Evolutionary conservation across 768 basidiomycete species (phyloP).

Genomic region (Mycena haematopus): DNA sequence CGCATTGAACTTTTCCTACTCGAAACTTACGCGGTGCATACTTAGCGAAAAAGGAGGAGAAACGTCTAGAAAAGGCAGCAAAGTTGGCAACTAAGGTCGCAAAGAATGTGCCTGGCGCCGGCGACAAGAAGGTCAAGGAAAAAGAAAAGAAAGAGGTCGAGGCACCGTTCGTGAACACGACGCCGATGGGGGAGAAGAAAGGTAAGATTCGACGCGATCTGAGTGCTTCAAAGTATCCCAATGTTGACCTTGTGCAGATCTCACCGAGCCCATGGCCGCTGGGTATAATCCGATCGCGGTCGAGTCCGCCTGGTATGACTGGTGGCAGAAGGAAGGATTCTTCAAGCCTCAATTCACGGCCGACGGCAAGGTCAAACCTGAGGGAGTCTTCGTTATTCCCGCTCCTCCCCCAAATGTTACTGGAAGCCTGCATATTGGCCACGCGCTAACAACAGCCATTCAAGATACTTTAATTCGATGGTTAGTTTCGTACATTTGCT

Average conservation of each 20-base stretch:
- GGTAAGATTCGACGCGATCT: slow-evolving; percentile 52
- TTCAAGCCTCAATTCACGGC: slow-evolving; percentile 76
- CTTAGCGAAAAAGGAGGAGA: slow-evolving; percentile 85
- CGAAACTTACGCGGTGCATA: slow-evolving; percentile 1
- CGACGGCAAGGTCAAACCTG: slow-evolving; percentile 63
- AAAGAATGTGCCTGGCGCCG: slow-evolving; percentile 47
- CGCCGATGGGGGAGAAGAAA: slow-evolving; percentile 93
- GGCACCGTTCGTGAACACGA: slow-evolving; percentile 84
- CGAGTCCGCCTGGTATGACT: slow-evolving; percentile 97
- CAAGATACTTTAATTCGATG: slow-evolving; percentile 92
- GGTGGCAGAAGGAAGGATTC: slow-evolving; percentile 93
- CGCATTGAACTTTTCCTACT: background rate
- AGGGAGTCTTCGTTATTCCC: slow-evolving; percentile 84
- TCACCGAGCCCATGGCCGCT: slow-evolving; percentile 85
- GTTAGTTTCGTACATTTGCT: slow-evolving; percentile 48
- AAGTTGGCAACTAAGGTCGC: slow-evolving; percentile 76
- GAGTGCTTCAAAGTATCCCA: background rate
- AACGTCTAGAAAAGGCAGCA: slow-evolving; percentile 78
- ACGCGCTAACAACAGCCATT: slow-evolving; percentile 89
- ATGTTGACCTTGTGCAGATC: slow-evolving; percentile 57
- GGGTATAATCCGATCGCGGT: slow-evolving; percentile 96
- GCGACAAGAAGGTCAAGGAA: slow-evolving; percentile 68
- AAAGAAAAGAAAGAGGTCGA: slow-evolving; percentile 78
- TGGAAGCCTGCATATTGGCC: slow-evolving; percentile 93
- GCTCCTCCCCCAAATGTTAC: slow-evolving; percentile 97